Conservation (phyloP, 139 green algal genomes). For the Choricystis sp. region DNA sequence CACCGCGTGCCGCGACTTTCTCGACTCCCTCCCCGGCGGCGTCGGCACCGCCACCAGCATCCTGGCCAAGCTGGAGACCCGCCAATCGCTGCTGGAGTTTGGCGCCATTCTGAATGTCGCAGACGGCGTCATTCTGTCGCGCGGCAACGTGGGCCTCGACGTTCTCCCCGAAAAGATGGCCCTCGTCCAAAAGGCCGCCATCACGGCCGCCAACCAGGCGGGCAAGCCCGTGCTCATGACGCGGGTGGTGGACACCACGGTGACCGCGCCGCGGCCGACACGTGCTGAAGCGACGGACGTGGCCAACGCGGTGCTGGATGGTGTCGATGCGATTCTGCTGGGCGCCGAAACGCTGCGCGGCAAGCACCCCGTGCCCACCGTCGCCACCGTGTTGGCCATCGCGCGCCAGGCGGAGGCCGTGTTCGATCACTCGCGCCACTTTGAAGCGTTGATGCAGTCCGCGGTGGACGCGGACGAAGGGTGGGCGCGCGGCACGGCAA, state of each 20-base stretch:
- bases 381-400: not conserved
- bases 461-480: not conserved
- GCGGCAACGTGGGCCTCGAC: conserved; percentile 74
- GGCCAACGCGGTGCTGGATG: conserved; percentile 85
- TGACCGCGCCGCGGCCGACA: conserved; percentile 20
- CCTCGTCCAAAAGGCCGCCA: conserved; percentile 32
- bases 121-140: conserved; percentile 58
- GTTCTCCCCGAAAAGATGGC: conserved; percentile 54
- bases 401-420: conserved; percentile 29
- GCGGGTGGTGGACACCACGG: conserved; percentile 83
- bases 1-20: conserved; percentile 13
- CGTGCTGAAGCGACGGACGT: conserved; percentile 77
- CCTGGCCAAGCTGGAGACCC: conserved; percentile 64
- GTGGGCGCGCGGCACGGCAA: not conserved
- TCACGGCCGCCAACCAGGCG: conserved; percentile 26
- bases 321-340: conserved; percentile 53
- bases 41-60: conserved; percentile 41
- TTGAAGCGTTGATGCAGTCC: conserved; percentile 25
- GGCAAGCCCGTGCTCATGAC: conserved; percentile 76
- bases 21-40: conserved; percentile 17
- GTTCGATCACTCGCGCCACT: conserved; percentile 47
- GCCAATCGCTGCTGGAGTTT: conserved; percentile 27
- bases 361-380: conserved; percentile 20
- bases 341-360: conserved; percentile 72
- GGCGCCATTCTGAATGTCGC: conserved; percentile 41